phyloP scores from a whole-genome alignment of 768 basidiomycete species.

The Mycena galopus region DNA sequence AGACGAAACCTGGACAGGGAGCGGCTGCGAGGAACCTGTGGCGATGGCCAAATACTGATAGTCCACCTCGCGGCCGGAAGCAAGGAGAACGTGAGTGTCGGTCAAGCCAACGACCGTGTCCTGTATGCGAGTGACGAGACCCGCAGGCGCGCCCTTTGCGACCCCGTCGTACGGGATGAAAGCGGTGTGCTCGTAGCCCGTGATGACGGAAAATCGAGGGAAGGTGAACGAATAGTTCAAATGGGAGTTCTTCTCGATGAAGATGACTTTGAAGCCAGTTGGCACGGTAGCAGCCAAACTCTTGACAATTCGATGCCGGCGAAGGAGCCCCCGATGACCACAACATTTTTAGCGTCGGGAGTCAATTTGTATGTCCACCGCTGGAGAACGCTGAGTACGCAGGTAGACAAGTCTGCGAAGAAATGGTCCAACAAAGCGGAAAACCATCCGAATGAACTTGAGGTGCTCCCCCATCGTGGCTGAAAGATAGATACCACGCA shows the following conservation, averaged over 20 bases:
- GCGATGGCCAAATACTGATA: background rate
- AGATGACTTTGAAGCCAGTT: background rate
- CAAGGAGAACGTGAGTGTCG: background rate
- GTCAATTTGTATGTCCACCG: background rate
- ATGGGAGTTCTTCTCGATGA: background rate
- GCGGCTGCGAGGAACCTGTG: conserved; percentile 1
- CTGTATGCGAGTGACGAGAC: conserved; percentile 1
- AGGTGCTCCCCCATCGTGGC: background rate
- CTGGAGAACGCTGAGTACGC: background rate
- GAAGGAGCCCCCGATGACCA: conserved; percentile 2
- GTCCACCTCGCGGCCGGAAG: background rate
- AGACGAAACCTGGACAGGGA: background rate
- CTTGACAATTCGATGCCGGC: background rate
- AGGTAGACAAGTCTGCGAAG: background rate
- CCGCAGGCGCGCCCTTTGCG: background rate
- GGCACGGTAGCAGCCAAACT: background rate
- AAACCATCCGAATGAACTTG: background rate
- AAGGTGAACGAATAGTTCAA: background rate
- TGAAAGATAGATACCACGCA: background rate
- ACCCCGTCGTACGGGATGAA: conserved; percentile 1
- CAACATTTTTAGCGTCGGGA: background rate
- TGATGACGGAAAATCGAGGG: background rate
- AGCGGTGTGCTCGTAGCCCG: background rate
- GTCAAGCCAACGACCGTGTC: conserved; percentile 1
- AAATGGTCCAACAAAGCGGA: background rate